phyloP scores from a whole-genome alignment of 371 early-diverging fungal species.

The Mortierella polycephala region DNA sequence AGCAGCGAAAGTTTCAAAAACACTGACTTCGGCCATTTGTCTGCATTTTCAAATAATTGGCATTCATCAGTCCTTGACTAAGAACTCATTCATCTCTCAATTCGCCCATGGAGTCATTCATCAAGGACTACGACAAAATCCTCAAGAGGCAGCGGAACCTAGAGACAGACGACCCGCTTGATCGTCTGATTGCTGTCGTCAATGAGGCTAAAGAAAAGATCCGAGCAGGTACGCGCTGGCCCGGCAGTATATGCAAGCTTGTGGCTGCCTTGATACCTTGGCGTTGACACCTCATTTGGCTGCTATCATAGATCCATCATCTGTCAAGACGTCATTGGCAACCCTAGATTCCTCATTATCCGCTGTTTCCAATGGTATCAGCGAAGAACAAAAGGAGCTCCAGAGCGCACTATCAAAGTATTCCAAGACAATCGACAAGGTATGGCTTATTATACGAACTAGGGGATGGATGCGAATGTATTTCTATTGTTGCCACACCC shows the following conservation, averaged over 20 bases:
- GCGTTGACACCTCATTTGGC: neutral
- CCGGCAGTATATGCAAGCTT: neutral
- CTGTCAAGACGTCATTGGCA: slow-evolving; percentile 20
- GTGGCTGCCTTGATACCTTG: neutral
- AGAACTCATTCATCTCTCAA: slow-evolving; percentile 2
- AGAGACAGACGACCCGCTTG: slow-evolving; percentile 52
- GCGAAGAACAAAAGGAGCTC: slow-evolving; percentile 76
- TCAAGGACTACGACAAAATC: slow-evolving; percentile 61
- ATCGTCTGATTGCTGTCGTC: slow-evolving; percentile 52
- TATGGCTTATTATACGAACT: slow-evolving; percentile 18
- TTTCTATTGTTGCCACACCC: neutral
- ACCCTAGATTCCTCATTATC: slow-evolving; percentile 25
- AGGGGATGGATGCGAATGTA: neutral
- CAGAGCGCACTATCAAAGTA: slow-evolving; percentile 71
- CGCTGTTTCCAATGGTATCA: slow-evolving; percentile 40
- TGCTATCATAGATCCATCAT: slow-evolving; percentile 29
- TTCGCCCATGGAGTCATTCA: slow-evolving; percentile 44
- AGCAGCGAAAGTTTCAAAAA: neutral
- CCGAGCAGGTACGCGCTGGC: slow-evolving; percentile 21
- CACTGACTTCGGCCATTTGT: neutral
- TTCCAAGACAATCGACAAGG: slow-evolving; percentile 84
- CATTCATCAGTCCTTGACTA: neutral
- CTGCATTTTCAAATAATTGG: neutral
- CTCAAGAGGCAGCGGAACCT: slow-evolving; percentile 55
- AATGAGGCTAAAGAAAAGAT: slow-evolving; percentile 52